phyloP scores from a whole-genome alignment of 768 basidiomycete species.

The Trametopsis cervina region DNA sequence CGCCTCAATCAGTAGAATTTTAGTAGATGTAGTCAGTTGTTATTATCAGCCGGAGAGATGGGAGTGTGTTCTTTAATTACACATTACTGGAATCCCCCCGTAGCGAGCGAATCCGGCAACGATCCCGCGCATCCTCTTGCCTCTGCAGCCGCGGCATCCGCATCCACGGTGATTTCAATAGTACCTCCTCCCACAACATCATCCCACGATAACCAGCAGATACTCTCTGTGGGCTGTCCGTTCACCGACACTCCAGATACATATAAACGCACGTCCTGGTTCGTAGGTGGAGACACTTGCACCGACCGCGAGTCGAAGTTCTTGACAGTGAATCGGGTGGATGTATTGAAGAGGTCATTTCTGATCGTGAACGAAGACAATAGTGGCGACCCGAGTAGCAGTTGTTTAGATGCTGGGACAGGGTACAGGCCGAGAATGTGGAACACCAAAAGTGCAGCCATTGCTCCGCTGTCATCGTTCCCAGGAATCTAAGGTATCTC shows the following conservation, averaged over 20 bases:
- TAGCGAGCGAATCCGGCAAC: slow-evolving; percentile 3
- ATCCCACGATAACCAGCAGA: slow-evolving; percentile 41
- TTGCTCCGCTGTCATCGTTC: slow-evolving; percentile 48
- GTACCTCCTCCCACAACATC: slow-evolving; percentile 37
- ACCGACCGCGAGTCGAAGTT: slow-evolving; percentile 35
- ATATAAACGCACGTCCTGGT: slow-evolving; percentile 29
- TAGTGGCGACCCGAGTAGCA: slow-evolving; percentile 42
- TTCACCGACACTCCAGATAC: slow-evolving; percentile 40
- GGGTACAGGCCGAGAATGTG: slow-evolving; percentile 46
- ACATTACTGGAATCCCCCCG: slow-evolving; percentile 2
- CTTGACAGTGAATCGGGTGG: slow-evolving; percentile 34
- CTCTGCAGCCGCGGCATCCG: slow-evolving; percentile 29
- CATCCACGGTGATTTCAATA: slow-evolving; percentile 38
- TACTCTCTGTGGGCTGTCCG: slow-evolving; percentile 27
- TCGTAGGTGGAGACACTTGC: slow-evolving; percentile 29
- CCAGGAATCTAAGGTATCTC: slow-evolving; percentile 33
- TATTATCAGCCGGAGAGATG: no score
- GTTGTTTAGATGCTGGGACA: slow-evolving; percentile 37
- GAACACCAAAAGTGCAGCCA: slow-evolving; percentile 44
- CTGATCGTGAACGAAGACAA: slow-evolving; percentile 37
- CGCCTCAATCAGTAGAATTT: no score
- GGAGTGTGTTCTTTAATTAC: no score
- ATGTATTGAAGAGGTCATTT: slow-evolving; percentile 32
- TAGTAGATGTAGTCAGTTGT: no score
- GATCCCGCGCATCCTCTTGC: slow-evolving; percentile 32